A percentile compares a stretch with the other conserved stretches of the same genome.
phyloP scores from a whole-genome alignment of 345 rosid species.

The Linum tenue region DNA sequence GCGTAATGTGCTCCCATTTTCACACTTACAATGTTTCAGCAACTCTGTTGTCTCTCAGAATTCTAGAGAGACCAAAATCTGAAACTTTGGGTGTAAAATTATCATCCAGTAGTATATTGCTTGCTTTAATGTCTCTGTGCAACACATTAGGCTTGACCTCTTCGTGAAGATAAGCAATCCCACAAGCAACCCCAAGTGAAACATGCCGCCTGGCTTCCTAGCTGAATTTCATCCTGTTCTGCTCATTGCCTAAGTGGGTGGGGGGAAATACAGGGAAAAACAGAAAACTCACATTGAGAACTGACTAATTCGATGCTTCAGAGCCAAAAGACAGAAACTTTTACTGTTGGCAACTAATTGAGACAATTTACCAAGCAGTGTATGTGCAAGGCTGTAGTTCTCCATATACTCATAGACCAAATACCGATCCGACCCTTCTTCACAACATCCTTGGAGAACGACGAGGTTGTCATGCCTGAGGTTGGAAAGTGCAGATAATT shows the following conservation, averaged over 20 bases:
- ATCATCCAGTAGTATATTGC: constrained; percentile 46
- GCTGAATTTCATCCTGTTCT: constrained; percentile 33
- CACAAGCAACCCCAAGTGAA: constrained; percentile 43
- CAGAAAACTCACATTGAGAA: too few species aligned
- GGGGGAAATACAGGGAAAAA: too few species aligned
- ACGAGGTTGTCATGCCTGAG: constrained; percentile 48
- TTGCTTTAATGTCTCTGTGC: constrained; percentile 56
- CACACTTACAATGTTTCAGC: constrained; percentile 48
- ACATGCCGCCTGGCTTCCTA: constrained; percentile 40
- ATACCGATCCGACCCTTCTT: constrained; percentile 37
- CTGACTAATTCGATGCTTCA: background rate
- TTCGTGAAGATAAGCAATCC: constrained; percentile 48
- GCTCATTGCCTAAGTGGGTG: constrained; percentile 34
- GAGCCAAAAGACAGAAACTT: background rate
- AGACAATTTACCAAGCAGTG: constrained; percentile 31
- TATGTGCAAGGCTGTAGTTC: constrained; percentile 40
- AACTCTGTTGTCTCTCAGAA: constrained; percentile 32
- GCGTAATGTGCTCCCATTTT: background rate
- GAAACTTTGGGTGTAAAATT: constrained; percentile 44
- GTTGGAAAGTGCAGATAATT: constrained; percentile 36
- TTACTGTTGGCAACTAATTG: too few species aligned
- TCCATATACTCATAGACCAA: constrained; percentile 55
- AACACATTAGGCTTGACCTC: constrained; percentile 39
- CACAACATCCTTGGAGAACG: constrained; percentile 47
- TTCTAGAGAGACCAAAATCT: constrained; percentile 55